A percentile compares a stretch with the other conserved stretches of the same genome.
phyloP scores from a whole-genome alignment of 495 filamentous ascomycete genomes.

The Neurospora sp. region DNA sequence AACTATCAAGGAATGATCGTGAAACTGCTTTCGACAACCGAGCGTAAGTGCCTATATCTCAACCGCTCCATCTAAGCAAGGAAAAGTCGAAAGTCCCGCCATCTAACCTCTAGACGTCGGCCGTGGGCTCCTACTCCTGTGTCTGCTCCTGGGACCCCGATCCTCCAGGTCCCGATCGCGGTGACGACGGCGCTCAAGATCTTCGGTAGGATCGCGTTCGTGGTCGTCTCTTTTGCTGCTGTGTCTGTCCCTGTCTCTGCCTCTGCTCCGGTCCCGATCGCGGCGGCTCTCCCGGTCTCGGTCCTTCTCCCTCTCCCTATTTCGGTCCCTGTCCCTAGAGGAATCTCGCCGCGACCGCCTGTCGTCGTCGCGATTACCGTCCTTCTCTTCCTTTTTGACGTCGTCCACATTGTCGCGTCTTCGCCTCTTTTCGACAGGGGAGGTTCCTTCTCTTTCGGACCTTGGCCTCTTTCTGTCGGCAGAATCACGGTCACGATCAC shows the following conservation, averaged over 20 bases:
- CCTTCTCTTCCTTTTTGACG: neutral
- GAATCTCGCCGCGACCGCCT: neutral
- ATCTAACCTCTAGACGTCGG: neutral
- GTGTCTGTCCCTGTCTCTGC: slow-evolving; percentile 1
- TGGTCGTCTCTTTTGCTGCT: slow-evolving; percentile 8
- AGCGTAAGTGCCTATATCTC: neutral
- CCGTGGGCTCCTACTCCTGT: slow-evolving; percentile 1
- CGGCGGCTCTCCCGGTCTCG: slow-evolving; percentile 6
- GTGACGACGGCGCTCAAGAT: slow-evolving; percentile 7
- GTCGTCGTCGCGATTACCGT: neutral
- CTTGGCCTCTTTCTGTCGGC: neutral
- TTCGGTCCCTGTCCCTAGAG: neutral
- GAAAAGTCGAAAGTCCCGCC: too few species aligned
- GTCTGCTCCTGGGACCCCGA: neutral
- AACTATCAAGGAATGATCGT: too few species aligned
- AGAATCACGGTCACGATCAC: neutral
- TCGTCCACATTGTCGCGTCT: neutral
- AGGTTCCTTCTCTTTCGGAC: neutral
- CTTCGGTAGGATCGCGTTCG: slow-evolving; percentile 14
- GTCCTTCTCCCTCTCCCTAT: slow-evolving; percentile 6
- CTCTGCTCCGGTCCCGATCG: slow-evolving; percentile 12
- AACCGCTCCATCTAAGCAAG: neutral
- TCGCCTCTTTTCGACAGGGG: neutral
- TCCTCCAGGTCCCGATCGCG: slow-evolving; percentile 1
- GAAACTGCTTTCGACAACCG: neutral